These are phyloP conservation scores for Trichosanthes truncata DNA, from an alignment of 306 rosid species.

Conservation along the genomic window DNA sequence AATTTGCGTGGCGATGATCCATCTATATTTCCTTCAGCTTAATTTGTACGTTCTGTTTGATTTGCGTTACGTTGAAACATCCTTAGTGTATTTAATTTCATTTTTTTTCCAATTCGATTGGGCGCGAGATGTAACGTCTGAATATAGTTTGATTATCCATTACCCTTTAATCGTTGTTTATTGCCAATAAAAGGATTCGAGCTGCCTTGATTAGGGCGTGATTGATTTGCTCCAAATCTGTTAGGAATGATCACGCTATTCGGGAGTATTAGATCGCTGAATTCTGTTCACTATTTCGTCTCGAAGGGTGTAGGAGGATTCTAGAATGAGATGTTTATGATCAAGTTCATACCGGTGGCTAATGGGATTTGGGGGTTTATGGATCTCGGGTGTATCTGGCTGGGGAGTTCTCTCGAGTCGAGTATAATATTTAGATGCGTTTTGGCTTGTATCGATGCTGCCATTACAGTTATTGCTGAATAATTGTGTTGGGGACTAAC, in stretches of 20 bases:
- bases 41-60: background rate
- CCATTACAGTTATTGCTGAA: background rate
- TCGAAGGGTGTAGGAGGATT: background rate
- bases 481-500: background rate
- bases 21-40: background rate
- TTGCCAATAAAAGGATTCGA: background rate
- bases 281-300: background rate
- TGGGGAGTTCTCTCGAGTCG: background rate
- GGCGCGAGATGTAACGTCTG: background rate
- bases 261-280: constrained; percentile 1
- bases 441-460: background rate
- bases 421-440: background rate
- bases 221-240: background rate
- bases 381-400: constrained; percentile 3
- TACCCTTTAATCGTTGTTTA: background rate
- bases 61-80: constrained; percentile 6
- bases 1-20: background rate
- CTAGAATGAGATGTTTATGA: background rate
- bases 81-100: constrained; percentile 10
- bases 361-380: background rate
- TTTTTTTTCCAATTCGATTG: background rate
- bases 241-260: background rate
- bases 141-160: background rate
- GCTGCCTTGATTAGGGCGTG: background rate
- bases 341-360: background rate